Evolutionary conservation across 345 rosid genomes (phyloP).

Genomic region (Turritis glabra): DNA sequence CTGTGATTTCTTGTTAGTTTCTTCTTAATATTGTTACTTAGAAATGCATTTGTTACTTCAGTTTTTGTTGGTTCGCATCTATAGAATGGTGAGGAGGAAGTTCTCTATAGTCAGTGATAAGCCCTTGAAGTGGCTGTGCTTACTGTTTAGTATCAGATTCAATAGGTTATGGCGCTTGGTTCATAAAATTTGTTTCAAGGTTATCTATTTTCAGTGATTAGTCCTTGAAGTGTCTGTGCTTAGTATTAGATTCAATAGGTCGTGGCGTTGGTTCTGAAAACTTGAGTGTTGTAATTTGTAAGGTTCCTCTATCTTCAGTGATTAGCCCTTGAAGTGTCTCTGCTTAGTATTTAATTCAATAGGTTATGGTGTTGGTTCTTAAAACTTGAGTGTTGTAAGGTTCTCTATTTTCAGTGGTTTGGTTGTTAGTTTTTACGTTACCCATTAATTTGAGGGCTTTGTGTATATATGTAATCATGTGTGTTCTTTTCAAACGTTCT

Average conservation of each 20-base stretch:
- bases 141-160: conserved; percentile 2
- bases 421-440: not conserved
- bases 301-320: not conserved
- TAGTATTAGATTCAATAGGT: not conserved
- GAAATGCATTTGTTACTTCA: not conserved
- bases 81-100: not conserved
- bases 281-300: not conserved
- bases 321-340: not conserved
- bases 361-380: not conserved
- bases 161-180: not conserved
- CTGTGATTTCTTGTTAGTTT: not conserved
- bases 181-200: not conserved
- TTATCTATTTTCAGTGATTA: not conserved
- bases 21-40: not conserved
- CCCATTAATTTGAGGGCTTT: not conserved
- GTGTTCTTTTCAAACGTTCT: not conserved
- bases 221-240: not conserved
- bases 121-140: not conserved
- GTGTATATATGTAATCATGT: not conserved
- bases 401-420: not conserved
- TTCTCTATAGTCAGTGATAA: not conserved
- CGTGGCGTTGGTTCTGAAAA: not conserved
- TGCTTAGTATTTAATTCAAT: not conserved
- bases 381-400: not conserved
- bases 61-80: conserved; percentile 1